Base-by-base conservation (phyloP, 805 yeast species). In the Ogataea henricii region DNA sequence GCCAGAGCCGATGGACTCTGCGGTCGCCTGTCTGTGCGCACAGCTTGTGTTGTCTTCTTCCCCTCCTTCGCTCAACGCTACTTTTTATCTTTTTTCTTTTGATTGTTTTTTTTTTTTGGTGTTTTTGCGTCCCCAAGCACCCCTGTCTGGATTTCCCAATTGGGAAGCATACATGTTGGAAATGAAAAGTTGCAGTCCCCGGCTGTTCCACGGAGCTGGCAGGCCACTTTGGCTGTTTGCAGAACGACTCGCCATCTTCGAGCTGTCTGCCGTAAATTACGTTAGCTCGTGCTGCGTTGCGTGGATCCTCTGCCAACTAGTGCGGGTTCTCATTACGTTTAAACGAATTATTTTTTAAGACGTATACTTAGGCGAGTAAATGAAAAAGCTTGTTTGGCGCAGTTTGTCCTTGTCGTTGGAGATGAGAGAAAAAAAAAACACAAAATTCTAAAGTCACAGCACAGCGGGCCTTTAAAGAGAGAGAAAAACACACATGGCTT, bases 131-230 rank as follows among this genome's bases (percentile, higher is more conserved):
- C 6, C 6, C 8, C 14, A 16, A 16, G 3, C 3, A n/a, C 43
- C 43, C 43, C 43, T 40, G 37, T 29, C 29, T 18, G 8, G 18
- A 30, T 30, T 40, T 29, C 43, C 43, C 30, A 20, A n/a, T 30
- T 12, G 21, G 43, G 43, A 17, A 29, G 17, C 14, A 4, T 9
- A 27, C 29, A 38, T n/a, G 6, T n/a, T 21, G 10, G n/a, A 8
- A 10, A 23, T 34, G 18, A 23, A 14, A 37, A 2, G 16, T 25
- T 13, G 40, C 32, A 34, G 16, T 17, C 26, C 8, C 7, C 40
- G 12, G 29, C 29, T 23, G 40, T 36, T 36, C 21, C 40, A 36
- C 40, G 12, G 20, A n/a, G n/a, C n/a, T 14, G 30, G 13, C 10
- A 27, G n/a, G n/a, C 30, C 30, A 27, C n/a, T n/a, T n/a, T n/a